A percentile compares a stretch with the other conserved stretches of the same genome.
Evolutionary conservation across 164 flowering plant species (phyloP).

Genomic region (Houttuynia cordata): DNA sequence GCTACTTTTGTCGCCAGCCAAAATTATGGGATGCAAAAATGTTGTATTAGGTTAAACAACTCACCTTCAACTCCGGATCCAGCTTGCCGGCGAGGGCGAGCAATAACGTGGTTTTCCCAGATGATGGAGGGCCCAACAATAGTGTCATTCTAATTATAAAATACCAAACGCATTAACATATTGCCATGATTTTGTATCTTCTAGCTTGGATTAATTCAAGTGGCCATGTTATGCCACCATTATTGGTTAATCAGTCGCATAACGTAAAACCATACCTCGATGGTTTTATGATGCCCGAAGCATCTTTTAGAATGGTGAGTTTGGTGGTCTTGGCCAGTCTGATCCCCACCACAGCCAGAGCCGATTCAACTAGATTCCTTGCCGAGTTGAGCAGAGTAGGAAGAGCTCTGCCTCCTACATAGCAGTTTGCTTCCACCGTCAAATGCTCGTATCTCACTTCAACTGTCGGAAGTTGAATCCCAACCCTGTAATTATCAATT

Average conservation of each 20-base stretch:
- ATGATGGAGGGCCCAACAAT: conserved; percentile 89
- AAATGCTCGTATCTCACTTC: conserved; percentile 28
- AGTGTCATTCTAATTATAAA: conserved; percentile 58
- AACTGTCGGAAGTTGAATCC: conserved; percentile 25
- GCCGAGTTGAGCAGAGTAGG: conserved; percentile 27
- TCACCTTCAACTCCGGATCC: conserved; percentile 60
- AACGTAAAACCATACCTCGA: conserved; percentile 38
- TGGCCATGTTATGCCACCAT: not conserved
- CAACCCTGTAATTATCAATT: conserved; percentile 17
- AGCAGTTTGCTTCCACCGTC: conserved; percentile 25
- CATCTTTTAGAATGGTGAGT: conserved; percentile 76
- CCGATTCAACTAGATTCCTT: conserved; percentile 38
- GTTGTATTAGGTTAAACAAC: not conserved
- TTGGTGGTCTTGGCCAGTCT: conserved; percentile 47
- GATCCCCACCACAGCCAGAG: conserved; percentile 45
- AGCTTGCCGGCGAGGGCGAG: conserved; percentile 80
- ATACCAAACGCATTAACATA: not conserved
- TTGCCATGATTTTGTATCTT: not conserved
- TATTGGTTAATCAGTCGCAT: not conserved
- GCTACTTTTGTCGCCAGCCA: not conserved
- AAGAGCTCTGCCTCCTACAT: conserved; percentile 30
- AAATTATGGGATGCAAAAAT: not conserved
- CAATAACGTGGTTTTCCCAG: conserved; percentile 84
- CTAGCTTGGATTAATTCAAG: not conserved
- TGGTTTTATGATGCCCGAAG: conserved; percentile 75